Conservation (phyloP, 1,139 yeast species). For the Pichia kudriavzevii region DNA sequence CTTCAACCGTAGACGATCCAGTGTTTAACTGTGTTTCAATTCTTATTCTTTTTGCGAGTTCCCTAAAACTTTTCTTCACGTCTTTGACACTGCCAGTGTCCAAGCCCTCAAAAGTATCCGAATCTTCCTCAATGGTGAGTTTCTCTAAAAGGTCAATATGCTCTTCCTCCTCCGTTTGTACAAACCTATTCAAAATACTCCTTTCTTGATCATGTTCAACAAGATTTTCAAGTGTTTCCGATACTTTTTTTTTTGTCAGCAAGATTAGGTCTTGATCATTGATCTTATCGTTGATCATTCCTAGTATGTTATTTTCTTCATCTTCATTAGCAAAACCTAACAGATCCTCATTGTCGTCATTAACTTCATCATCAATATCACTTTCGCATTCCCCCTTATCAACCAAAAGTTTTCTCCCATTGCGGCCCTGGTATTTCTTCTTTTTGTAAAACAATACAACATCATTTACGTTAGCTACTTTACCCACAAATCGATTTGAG, state of each 20-base stretch:
- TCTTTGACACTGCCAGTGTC: slow-evolving; percentile 13
- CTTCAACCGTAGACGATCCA: neutral
- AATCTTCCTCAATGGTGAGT: slow-evolving; percentile 27
- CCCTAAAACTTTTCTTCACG: slow-evolving; percentile 27
- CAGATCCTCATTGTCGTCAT: neutral
- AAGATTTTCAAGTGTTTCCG: slow-evolving; percentile 62
- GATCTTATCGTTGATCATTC: slow-evolving; percentile 54
- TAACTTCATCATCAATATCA: slow-evolving; percentile 14
- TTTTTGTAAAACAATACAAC: slow-evolving; percentile 65
- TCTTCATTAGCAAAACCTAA: slow-evolving; percentile 6
- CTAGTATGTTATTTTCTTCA: slow-evolving; percentile 40
- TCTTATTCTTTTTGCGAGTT: slow-evolving; percentile 23
- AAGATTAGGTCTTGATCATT: slow-evolving; percentile 57
- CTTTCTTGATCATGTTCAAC: slow-evolving; percentile 68
- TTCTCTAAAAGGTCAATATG: slow-evolving; percentile 54
- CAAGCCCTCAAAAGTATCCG: slow-evolving; percentile 18
- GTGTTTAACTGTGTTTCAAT: slow-evolving; percentile 17
- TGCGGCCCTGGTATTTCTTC: slow-evolving; percentile 24
- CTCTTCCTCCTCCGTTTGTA: slow-evolving; percentile 55
- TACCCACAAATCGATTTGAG: slow-evolving; percentile 84
- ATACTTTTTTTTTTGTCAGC: slow-evolving; percentile 71
- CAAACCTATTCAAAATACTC: slow-evolving; percentile 57
- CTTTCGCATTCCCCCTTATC: slow-evolving; percentile 17
- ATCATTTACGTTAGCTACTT: slow-evolving; percentile 83
- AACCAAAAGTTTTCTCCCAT: neutral